Percentiles rank a stretch among this genome's conserved stretches.
phyloP scores from a whole-genome alignment of 2,329 filamentous ascomycete species.

The Ophiostoma himal-ulmi region DNA sequence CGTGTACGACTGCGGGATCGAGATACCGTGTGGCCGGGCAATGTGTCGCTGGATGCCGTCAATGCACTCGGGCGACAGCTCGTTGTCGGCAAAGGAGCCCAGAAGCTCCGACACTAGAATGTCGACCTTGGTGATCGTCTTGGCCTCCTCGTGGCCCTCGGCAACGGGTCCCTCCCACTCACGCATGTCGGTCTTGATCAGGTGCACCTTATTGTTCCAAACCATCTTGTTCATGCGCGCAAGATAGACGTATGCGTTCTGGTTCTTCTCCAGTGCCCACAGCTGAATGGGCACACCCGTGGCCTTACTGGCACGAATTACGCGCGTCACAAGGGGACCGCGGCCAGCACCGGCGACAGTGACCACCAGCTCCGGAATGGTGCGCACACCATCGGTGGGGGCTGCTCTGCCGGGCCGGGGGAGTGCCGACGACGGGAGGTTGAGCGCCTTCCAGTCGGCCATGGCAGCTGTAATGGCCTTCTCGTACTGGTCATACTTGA shows the following conservation, averaged over 20 bases:
- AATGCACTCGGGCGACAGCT: slow-evolving; percentile 87
- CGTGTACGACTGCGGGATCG: slow-evolving; percentile 88
- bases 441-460: slow-evolving; percentile 66
- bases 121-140: slow-evolving; percentile 65
- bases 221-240: slow-evolving; percentile 74
- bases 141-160: slow-evolving; percentile 38
- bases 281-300: slow-evolving; percentile 75
- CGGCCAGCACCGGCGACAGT: slow-evolving; percentile 91
- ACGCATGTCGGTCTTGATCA: slow-evolving; percentile 96
- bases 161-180: slow-evolving; percentile 78
- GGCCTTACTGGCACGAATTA: slow-evolving; percentile 69
- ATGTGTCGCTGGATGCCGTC: slow-evolving; percentile 92
- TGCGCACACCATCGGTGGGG: slow-evolving; percentile 19
- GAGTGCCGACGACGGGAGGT: slow-evolving; percentile 67
- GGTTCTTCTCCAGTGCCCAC: slow-evolving; percentile 97
- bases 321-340: slow-evolving; percentile 84
- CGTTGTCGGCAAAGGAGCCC: slow-evolving; percentile 94
- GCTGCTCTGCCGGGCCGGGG: slow-evolving; percentile 47
- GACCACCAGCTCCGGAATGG: slow-evolving; percentile 55
- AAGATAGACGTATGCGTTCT: slow-evolving; percentile 90
- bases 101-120: slow-evolving; percentile 92
- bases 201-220: slow-evolving; percentile 76
- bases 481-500: slow-evolving; percentile 97
- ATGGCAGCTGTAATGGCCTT: slow-evolving; percentile 74
- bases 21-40: slow-evolving; percentile 73